Evolutionary conservation across 2,329 filamentous ascomycete genomes (phyloP).

Genomic region (Ceratocystis destructans): DNA sequence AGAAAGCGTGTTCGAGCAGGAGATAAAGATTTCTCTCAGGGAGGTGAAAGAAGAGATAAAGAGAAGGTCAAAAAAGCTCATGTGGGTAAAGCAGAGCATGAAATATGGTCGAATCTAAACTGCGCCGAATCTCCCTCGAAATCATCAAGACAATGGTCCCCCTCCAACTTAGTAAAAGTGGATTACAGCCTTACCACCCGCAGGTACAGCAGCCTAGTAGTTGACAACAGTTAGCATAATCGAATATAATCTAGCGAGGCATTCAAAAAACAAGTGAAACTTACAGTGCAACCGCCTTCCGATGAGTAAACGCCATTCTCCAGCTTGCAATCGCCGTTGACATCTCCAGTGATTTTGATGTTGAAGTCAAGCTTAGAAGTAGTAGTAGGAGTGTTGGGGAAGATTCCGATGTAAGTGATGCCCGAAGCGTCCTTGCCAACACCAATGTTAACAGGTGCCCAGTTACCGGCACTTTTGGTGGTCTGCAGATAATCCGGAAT

Average conservation of each 20-base stretch:
- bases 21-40: background rate
- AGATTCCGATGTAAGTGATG: conserved; percentile 66
- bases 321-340: conserved; percentile 45
- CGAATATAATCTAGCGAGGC: background rate
- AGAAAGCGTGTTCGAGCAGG: background rate
- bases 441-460: conserved; percentile 73
- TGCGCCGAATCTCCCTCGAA: background rate
- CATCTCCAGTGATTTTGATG: conserved; percentile 59
- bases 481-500: no score
- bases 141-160: background rate
- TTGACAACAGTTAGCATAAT: conserved; percentile 4
- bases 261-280: conserved; percentile 27
- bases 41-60: background rate
- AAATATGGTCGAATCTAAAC: background rate
- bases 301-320: conserved; percentile 48
- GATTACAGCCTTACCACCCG: conserved; percentile 32
- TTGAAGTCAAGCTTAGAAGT: conserved; percentile 58
- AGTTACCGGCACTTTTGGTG: conserved; percentile 52
- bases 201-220: conserved; percentile 31
- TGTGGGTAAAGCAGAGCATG: no score
- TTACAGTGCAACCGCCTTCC: conserved; percentile 63
- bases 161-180: conserved; percentile 28
- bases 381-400: conserved; percentile 70
- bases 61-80: background rate
- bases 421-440: conserved; percentile 54